phyloP scores from a whole-genome alignment of 345 rosid species.

The Euphorbia peplus region DNA sequence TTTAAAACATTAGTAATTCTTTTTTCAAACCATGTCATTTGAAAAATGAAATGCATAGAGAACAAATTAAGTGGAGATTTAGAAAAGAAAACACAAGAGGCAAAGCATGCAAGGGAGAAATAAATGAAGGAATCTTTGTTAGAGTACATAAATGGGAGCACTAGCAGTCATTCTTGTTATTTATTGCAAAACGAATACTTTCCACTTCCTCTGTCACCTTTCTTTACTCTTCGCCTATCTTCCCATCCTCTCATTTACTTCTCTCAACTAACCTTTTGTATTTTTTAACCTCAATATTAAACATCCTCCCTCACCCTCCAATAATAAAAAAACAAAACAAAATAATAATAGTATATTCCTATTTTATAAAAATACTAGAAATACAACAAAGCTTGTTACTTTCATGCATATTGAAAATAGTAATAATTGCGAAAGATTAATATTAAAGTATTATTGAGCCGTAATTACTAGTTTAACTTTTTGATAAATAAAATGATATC shows the following conservation, averaged over 20 bases:
- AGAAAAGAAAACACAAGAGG: background rate
- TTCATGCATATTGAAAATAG: too few species aligned
- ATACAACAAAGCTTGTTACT: too few species aligned
- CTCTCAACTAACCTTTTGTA: conserved; percentile 17
- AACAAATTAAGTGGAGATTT: too few species aligned
- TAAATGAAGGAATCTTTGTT: conserved; percentile 41
- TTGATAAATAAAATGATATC: too few species aligned
- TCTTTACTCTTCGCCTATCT: conserved; percentile 20
- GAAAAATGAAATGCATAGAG: too few species aligned
- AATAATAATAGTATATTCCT: background rate
- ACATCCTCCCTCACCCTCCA: background rate
- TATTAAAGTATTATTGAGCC: too few species aligned
- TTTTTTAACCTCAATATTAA: background rate
- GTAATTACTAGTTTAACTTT: too few species aligned
- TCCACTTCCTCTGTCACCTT: conserved; percentile 6
- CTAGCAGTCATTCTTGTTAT: conserved; percentile 16
- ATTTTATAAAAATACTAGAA: too few species aligned
- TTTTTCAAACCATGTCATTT: too few species aligned
- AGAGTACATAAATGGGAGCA: conserved; percentile 26
- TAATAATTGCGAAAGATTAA: too few species aligned
- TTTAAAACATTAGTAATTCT: too few species aligned
- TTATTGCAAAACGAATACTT: conserved; percentile 12
- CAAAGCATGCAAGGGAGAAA: conserved; percentile 13
- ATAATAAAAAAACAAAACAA: background rate
- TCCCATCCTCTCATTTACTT: conserved; percentile 28